Evolutionary conservation across 345 rosid genomes (phyloP), one percentile per base, ranked within the genome.

Genomic region (Barbarea vulgaris): DNA sequence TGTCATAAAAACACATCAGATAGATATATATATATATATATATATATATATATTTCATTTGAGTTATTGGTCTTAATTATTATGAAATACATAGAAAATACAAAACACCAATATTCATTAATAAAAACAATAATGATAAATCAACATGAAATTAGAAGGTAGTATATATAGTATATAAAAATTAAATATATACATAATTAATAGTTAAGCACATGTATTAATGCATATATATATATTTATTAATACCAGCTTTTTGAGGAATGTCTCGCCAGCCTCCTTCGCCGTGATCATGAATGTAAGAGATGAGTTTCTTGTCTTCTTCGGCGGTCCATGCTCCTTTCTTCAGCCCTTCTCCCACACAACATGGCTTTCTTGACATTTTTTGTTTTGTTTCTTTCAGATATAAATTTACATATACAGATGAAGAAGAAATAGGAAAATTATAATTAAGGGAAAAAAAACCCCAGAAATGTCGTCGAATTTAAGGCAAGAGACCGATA

Each of bases 201-300:
- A 14, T 14, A 55, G 28, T 27, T 28, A 31, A 48, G 58, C 7
- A 18, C 5, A 66, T 13, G 13, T 21, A 14, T 42, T 42, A 42
- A 42, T 42, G 7, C 47, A 42, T 42, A 14, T 42, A 42, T 15
- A 14, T 44, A n/a, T 15, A 42, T 6, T 14, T 44, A n/a, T 15
- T 15, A 15, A 3, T 65, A 78, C 81, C 81, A 37, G 81, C 77
- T 73, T 78, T 67, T 31, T 73, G 69, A 25, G 81, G 81, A 54
- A 78, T 42, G 65, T 78, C 78, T 41, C 81, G 74, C 81, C 81
- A 78, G 9, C 78, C 70, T 33, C 81, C 81, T 73, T 78, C 81
- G 7, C 81, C 81, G 2, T 78, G 61, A 17, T 72, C 70, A 28
- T 73, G 21, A 53, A 78, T 73, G 69, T 73, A 78, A 67, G 77